Conservation (phyloP, 2,329 filamentous ascomycete species). For the Endoconidiophora polonica region DNA sequence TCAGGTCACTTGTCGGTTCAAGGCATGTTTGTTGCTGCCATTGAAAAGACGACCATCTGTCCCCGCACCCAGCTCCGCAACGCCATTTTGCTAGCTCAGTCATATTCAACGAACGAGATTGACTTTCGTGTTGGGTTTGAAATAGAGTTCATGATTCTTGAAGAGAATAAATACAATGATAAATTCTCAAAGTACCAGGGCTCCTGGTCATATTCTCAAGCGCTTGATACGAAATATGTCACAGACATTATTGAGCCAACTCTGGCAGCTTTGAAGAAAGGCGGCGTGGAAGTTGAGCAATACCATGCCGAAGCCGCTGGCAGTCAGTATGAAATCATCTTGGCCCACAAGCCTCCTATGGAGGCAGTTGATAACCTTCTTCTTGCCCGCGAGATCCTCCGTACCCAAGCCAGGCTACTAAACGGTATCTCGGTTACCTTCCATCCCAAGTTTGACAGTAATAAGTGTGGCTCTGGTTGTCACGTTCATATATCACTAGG, state of each 20-base stretch:
- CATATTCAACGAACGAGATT: slow-evolving; percentile 17
- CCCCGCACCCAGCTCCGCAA: slow-evolving; percentile 46
- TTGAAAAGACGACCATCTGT: slow-evolving; percentile 36
- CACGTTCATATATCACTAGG: slow-evolving; percentile 54
- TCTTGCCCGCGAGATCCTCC: slow-evolving; percentile 53
- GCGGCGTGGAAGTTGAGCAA: slow-evolving; percentile 52
- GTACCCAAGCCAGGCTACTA: slow-evolving; percentile 38
- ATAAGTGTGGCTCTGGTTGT: slow-evolving; percentile 43
- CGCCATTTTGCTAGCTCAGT: slow-evolving; percentile 32
- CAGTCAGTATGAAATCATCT: slow-evolving; percentile 63
- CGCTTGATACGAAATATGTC: slow-evolving; percentile 18
- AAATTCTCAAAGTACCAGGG: slow-evolving; percentile 49
- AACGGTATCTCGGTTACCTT: slow-evolving; percentile 52
- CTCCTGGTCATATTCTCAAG: slow-evolving; percentile 20
- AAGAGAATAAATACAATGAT: background rate
- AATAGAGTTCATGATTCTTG: slow-evolving; percentile 35
- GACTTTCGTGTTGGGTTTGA: slow-evolving; percentile 59
- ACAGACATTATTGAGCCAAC: slow-evolving; percentile 49
- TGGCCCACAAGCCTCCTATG: slow-evolving; percentile 45
- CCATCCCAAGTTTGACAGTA: slow-evolving; percentile 50
- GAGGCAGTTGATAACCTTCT: slow-evolving; percentile 56
- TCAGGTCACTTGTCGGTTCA: slow-evolving; percentile 48
- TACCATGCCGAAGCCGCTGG: slow-evolving; percentile 58
- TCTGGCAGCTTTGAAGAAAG: slow-evolving; percentile 37
- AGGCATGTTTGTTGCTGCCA: slow-evolving; percentile 43